Evolutionary conservation across 805 yeast genomes (phyloP).

Genomic region (Wickerhamiella siamensis): DNA sequence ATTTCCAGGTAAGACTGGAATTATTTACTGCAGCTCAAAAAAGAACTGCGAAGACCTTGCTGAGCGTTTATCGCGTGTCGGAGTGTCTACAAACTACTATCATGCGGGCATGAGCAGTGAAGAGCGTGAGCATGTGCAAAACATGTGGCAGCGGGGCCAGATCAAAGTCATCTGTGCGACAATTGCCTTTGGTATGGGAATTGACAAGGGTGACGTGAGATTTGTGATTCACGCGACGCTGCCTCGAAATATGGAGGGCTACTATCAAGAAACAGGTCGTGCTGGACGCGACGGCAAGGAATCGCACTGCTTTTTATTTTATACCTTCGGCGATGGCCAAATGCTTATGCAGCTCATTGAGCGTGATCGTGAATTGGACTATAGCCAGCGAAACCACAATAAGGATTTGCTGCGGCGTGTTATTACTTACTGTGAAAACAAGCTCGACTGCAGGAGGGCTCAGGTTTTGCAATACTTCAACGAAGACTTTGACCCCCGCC

Average conservation of each 20-base stretch:
- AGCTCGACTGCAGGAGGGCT: conserved; percentile 76
- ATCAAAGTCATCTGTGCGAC: conserved; percentile 87
- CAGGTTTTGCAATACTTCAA: conserved; percentile 85
- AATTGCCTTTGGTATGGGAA: conserved; percentile 98
- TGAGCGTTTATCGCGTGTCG: conserved; percentile 37
- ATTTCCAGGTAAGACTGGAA: conserved; percentile 56
- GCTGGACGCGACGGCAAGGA: conserved; percentile 91
- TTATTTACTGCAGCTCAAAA: conserved; percentile 86
- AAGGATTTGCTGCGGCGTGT: conserved; percentile 65
- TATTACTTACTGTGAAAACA: conserved; percentile 80
- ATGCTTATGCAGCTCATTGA: conserved; percentile 62
- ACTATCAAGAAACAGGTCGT: conserved; percentile 95
- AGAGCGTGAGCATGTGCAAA: conserved; percentile 58
- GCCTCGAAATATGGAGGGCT: conserved; percentile 87
- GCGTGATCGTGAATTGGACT: conserved; percentile 52
- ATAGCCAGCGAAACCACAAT: conserved; percentile 60
- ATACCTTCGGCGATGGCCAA: conserved; percentile 66
- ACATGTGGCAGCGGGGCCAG: conserved; percentile 61
- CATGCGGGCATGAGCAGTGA: conserved; percentile 92
- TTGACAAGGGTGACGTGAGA: conserved; percentile 90
- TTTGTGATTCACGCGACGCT: conserved; percentile 78
- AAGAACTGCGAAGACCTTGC: conserved; percentile 76
- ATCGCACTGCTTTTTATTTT: conserved; percentile 74
- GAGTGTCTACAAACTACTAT: conserved; percentile 57
- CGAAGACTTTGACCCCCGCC: conserved; percentile 54